Conservation (phyloP, 2,329 filamentous ascomycete genomes). For the Stemphylium lycopersici region DNA sequence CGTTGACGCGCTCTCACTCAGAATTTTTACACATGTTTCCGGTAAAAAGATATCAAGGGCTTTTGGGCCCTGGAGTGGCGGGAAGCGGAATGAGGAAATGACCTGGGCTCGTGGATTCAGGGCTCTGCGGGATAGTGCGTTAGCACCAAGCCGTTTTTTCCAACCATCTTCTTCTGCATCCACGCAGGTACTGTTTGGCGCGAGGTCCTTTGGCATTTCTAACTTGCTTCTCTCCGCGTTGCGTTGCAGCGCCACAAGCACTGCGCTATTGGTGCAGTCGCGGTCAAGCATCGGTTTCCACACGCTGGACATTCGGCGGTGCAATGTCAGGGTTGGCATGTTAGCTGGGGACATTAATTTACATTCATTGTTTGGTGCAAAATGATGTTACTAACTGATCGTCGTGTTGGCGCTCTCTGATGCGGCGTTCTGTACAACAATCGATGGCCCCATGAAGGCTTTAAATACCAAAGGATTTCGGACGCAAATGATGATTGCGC, state of each 20-base stretch:
- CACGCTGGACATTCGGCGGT: constrained; percentile 1
- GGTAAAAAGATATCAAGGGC: too few species aligned
- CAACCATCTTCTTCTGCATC: neutral
- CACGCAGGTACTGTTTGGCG: neutral
- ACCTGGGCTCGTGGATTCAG: neutral
- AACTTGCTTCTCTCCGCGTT: constrained; percentile 1
- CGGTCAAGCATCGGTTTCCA: constrained; percentile 1
- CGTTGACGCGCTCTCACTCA: constrained; percentile 8
- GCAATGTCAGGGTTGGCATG: neutral
- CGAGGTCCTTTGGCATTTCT: neutral
- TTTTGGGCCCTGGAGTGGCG: constrained; percentile 1
- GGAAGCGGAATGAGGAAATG: neutral
- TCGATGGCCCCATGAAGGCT: constrained; percentile 19
- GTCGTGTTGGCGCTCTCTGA: neutral
- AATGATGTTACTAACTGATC: constrained; percentile 4
- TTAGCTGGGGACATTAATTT: constrained; percentile 2
- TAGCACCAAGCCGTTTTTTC: neutral
- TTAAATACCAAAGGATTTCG: constrained; percentile 3
- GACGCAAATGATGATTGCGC: constrained; percentile 6
- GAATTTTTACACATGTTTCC: neutral
- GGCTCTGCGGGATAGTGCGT: neutral
- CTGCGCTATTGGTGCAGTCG: constrained; percentile 4
- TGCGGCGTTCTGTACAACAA: neutral
- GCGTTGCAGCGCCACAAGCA: constrained; percentile 11
- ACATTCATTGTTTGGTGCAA: neutral